phyloP scores from a whole-genome alignment of 768 basidiomycete genomes.

The Pholiota microspora region DNA sequence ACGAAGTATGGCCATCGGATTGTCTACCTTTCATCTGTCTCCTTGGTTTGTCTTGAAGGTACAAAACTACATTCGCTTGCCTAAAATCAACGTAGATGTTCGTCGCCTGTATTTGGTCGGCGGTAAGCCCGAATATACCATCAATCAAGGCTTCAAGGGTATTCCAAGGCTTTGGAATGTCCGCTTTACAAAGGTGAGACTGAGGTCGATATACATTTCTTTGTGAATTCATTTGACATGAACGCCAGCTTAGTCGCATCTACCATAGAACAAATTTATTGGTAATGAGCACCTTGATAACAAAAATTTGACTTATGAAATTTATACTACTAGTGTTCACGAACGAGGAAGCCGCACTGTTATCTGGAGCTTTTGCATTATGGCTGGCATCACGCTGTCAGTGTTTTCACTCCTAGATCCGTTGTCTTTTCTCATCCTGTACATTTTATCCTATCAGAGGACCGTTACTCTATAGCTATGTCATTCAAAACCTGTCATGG shows the following conservation, averaged over 20 bases:
- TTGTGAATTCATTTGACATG: not conserved
- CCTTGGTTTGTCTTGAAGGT: slow-evolving; percentile 25
- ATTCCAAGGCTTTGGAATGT: slow-evolving; percentile 48
- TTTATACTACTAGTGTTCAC: slow-evolving; percentile 29
- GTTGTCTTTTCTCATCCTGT: not conserved
- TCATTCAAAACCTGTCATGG: slow-evolving; percentile 41
- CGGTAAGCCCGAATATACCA: slow-evolving; percentile 36
- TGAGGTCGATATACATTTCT: not conserved
- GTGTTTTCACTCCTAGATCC: slow-evolving; percentile 11
- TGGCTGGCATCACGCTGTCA: slow-evolving; percentile 40
- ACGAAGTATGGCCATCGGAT: slow-evolving; percentile 46
- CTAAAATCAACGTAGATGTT: slow-evolving; percentile 32
- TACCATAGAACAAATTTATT: slow-evolving; percentile 42
- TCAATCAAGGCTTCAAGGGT: slow-evolving; percentile 41
- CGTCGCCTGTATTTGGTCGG: slow-evolving; percentile 43
- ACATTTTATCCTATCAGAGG: slow-evolving; percentile 24
- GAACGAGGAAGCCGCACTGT: slow-evolving; percentile 41
- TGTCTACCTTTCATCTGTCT: slow-evolving; percentile 39
- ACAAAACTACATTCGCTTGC: not conserved
- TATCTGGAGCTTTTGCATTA: slow-evolving; percentile 44
- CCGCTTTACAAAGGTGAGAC: slow-evolving; percentile 37
- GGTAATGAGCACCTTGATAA: slow-evolving; percentile 19
- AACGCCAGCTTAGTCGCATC: slow-evolving; percentile 35
- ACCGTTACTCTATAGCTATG: slow-evolving; percentile 44
- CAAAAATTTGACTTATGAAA: not conserved